Percentiles rank a stretch among this genome's conserved stretches.
Evolutionary conservation across 805 yeast genomes (phyloP).

Genomic region (Tetrapisispora fleetii): DNA sequence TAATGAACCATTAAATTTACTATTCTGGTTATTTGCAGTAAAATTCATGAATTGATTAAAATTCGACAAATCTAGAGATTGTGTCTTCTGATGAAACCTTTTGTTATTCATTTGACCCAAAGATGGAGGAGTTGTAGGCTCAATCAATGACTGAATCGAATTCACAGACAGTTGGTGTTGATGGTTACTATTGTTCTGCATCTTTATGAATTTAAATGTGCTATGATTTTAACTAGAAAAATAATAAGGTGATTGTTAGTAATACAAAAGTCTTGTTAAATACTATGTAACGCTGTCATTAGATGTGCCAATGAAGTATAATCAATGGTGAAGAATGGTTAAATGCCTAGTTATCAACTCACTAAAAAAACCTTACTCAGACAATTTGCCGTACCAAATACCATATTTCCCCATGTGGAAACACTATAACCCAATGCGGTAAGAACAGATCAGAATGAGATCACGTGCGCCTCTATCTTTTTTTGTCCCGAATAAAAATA

Average conservation of each 20-base stretch:
- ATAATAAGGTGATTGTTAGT: background rate
- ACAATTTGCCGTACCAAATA: no score
- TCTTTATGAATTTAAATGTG: background rate
- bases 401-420: no score
- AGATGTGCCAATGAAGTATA: background rate
- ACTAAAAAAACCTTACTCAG: no score
- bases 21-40: background rate
- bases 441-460: no score
- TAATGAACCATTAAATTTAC: background rate
- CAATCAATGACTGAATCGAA: conserved; percentile 5
- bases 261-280: background rate
- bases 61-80: conserved; percentile 20
- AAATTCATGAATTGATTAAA: conserved; percentile 21
- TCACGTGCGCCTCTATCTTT: no score
- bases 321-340: no score
- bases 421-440: no score
- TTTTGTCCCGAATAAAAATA: no score
- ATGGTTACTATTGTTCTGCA: conserved; percentile 9
- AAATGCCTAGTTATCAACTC: no score
- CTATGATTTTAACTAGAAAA: background rate
- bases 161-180: conserved; percentile 19
- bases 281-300: background rate
- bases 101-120: conserved; percentile 6
- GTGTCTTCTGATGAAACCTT: conserved; percentile 18
- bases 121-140: conserved; percentile 6